Evolutionary conservation across 73 alveolate genomes (phyloP).

Genomic region (Uronychia setigera): DNA sequence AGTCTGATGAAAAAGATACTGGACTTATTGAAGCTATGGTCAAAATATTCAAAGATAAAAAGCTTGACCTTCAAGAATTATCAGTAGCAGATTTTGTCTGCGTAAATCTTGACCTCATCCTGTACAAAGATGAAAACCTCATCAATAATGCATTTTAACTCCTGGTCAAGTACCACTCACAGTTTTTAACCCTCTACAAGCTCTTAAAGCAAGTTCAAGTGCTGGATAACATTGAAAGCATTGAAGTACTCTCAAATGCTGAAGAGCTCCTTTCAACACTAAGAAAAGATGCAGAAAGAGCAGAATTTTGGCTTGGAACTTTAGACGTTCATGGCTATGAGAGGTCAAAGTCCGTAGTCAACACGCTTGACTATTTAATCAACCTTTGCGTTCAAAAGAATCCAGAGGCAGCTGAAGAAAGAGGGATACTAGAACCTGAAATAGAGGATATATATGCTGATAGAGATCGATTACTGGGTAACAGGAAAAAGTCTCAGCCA

Average conservation of each 20-base stretch:
- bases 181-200: conserved; percentile 4
- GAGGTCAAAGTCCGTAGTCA: neutral
- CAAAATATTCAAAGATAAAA: conserved; percentile 8
- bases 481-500: neutral
- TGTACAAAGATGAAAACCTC: conserved; percentile 23
- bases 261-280: conserved; percentile 6
- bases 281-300: conserved; percentile 20
- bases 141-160: conserved; percentile 9
- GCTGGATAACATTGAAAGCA: conserved; percentile 23
- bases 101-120: conserved; percentile 29
- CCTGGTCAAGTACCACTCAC: conserved; percentile 25
- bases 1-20: neutral
- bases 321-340: neutral
- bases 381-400: neutral
- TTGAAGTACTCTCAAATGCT: conserved; percentile 6
- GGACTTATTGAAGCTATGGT: conserved; percentile 25
- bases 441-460: neutral
- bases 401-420: neutral
- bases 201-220: conserved; percentile 26
- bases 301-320: conserved; percentile 45
- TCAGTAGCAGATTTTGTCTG: conserved; percentile 26
- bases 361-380: conserved; percentile 6
- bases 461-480: neutral
- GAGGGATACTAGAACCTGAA: neutral
- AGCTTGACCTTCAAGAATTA: conserved; percentile 25